A percentile compares a stretch with the other conserved stretches of the same genome.
Evolutionary conservation across 2,329 filamentous ascomycete genomes (phyloP).

Genomic region (Sclerotinia minor): DNA sequence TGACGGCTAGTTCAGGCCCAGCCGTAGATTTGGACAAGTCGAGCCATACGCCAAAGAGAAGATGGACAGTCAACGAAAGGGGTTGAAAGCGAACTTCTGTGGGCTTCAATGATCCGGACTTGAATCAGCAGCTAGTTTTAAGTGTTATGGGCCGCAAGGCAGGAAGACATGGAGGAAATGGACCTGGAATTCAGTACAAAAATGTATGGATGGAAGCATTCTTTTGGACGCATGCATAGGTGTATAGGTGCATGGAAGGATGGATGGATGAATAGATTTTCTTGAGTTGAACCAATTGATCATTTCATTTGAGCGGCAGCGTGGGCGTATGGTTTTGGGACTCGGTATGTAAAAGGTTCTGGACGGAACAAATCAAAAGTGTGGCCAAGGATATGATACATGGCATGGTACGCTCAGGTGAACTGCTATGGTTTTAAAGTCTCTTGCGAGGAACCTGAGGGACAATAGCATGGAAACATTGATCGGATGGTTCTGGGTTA

Average conservation of each 20-base stretch:
- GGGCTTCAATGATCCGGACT: background rate
- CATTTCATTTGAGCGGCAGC: slow-evolving; percentile 9
- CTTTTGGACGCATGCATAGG: background rate
- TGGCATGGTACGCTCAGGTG: background rate
- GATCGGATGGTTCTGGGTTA: background rate
- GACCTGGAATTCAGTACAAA: too few relatives aligned
- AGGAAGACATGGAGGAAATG: background rate
- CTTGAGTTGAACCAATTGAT: background rate
- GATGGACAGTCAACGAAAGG: slow-evolving; percentile 55
- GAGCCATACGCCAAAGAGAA: slow-evolving; percentile 51
- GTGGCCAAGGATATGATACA: background rate
- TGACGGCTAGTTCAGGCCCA: slow-evolving; percentile 32
- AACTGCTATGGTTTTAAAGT: background rate
- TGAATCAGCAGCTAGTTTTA: too few relatives aligned
- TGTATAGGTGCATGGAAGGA: background rate
- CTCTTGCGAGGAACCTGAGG: background rate
- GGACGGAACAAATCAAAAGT: background rate
- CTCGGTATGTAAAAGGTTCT: background rate
- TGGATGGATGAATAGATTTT: slow-evolving; percentile 2
- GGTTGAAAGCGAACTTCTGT: background rate
- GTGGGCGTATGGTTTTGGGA: slow-evolving; percentile 11
- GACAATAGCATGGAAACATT: background rate
- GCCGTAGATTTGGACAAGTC: slow-evolving; percentile 48
- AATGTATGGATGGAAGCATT: background rate
- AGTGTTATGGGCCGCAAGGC: background rate